Conservation (phyloP, 805 yeast genomes). For the Cyberlindnera maritima region DNA sequence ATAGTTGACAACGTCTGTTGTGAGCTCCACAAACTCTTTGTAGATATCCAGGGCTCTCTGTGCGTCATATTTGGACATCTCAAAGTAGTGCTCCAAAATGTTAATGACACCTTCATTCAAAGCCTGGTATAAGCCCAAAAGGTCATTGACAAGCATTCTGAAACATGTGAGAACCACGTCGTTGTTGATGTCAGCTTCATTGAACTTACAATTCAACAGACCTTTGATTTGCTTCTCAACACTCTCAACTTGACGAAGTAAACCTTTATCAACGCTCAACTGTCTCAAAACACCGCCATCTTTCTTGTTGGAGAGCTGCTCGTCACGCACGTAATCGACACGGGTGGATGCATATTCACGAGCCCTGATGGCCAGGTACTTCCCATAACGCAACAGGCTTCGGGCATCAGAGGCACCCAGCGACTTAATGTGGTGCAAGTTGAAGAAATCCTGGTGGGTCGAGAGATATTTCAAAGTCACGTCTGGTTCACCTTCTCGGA, state of each 20-base stretch:
- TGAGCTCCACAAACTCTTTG: constrained; percentile 79
- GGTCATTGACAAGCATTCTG: constrained; percentile 84
- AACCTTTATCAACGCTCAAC: constrained; percentile 71
- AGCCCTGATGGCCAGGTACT: constrained; percentile 67
- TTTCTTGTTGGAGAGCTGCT: constrained; percentile 38
- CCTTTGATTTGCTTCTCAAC: constrained; percentile 80
- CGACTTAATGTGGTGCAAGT: constrained; percentile 38
- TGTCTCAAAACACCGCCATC: constrained; percentile 41
- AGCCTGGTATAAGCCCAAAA: constrained; percentile 81
- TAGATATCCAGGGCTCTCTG: constrained; percentile 82
- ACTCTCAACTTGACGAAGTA: constrained; percentile 79
- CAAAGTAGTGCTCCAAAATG: constrained; percentile 90
- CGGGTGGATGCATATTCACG: constrained; percentile 62
- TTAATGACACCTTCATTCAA: constrained; percentile 96
- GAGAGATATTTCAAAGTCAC: constrained; percentile 63
- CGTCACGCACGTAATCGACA: constrained; percentile 78
- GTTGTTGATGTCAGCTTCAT: constrained; percentile 78
- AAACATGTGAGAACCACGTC: constrained; percentile 84
- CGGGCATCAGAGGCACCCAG: constrained; percentile 44
- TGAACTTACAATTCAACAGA: constrained; percentile 68
- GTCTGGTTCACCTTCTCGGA: constrained; percentile 84
- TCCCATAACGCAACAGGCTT: constrained; percentile 62
- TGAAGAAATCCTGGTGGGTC: constrained; percentile 49
- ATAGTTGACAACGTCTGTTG: constrained; percentile 83
- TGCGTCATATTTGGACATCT: constrained; percentile 83